Evolutionary conservation across 352 stramenopile genomes (phyloP), one percentile per base, ranked within the genome.

Genomic region (Phytophthora litchii): DNA sequence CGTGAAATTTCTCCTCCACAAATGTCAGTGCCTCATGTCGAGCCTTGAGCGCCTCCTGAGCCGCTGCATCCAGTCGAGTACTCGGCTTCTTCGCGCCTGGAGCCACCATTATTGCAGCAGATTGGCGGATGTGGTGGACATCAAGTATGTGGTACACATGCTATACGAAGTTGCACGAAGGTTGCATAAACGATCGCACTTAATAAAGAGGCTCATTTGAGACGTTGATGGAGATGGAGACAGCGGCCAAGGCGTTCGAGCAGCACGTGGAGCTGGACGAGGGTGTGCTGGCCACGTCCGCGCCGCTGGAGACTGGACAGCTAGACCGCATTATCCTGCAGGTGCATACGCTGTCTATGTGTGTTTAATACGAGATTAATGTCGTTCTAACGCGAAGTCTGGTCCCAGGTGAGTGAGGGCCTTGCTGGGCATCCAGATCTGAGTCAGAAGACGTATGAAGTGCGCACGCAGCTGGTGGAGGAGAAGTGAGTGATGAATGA

Each of bases 211-310:
- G 45, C 47, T 42, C 32, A 36, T 25, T 53, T 45, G 36, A 46
- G 20, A 48, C 35, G 17, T 31, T 19, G 10, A 32, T 1, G 14
- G 21, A 34, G 40, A 75, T 74, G 72, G 60, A 74, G 61, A 48
- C 52, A 25, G 56, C 44, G 20, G 69, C 64, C 14, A 78, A 72
- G 37, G 64, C 47, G 31, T 91, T 91, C 44, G 76, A 84, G 54
- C 56, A 68, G 48, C 74, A 89, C 64, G 82, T 91, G 58, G 74
- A 78, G 67, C 43, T 89, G 44, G 80, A 88, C 51, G 80, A 89
- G 34, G 72, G 72, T 44, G 72, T 91, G 43, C 55, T 91, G 49
- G 79, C 76, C 41, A 89, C 82, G 27, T 85, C 80, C 5, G 76
- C 78, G 47, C 76, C 78, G 36, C 66, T 91, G 38, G 64, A 83